phyloP scores from a whole-genome alignment of 2,329 filamentous ascomycete genomes.

The Paramyrothecium roridum region DNA sequence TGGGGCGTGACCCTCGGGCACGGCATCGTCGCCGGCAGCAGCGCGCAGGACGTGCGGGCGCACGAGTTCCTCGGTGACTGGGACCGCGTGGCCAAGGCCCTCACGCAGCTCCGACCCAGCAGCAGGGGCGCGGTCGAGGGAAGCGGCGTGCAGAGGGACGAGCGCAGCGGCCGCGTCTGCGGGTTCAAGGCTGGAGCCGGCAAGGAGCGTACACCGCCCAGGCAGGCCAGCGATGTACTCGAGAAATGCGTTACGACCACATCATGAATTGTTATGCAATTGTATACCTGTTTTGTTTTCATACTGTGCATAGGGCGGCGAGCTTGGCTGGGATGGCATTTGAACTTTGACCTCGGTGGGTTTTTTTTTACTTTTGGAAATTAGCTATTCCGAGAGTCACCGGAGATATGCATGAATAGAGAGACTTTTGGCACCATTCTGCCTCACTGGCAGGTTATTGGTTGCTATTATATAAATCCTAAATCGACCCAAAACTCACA shows the following conservation, averaged over 20 bases:
- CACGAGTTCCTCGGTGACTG: constrained; percentile 57
- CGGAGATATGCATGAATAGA: no score
- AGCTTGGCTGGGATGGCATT: no score
- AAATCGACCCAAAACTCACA: neutral
- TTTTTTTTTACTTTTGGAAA: no score
- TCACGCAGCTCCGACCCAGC: constrained; percentile 31
- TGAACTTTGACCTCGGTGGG: no score
- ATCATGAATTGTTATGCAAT: neutral
- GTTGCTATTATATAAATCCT: no score
- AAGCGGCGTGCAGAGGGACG: constrained; percentile 36
- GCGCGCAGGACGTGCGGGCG: constrained; percentile 30
- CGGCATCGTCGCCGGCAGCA: constrained; percentile 34
- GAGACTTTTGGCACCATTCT: no score
- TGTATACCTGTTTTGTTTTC: neutral
- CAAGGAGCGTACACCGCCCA: neutral
- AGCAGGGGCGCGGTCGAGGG: constrained; percentile 40
- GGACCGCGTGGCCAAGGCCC: constrained; percentile 31
- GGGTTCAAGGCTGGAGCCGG: constrained; percentile 13
- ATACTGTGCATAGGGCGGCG: neutral
- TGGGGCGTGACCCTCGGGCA: constrained; percentile 60
- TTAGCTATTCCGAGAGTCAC: no score
- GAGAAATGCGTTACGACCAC: neutral
- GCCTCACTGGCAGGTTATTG: no score
- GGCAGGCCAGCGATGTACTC: neutral
- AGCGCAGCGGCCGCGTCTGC: constrained; percentile 33